These are phyloP conservation scores for Rhynchosporium agropyri DNA, from an alignment of 2,329 filamentous ascomycete species.

Conservation along the genomic window DNA sequence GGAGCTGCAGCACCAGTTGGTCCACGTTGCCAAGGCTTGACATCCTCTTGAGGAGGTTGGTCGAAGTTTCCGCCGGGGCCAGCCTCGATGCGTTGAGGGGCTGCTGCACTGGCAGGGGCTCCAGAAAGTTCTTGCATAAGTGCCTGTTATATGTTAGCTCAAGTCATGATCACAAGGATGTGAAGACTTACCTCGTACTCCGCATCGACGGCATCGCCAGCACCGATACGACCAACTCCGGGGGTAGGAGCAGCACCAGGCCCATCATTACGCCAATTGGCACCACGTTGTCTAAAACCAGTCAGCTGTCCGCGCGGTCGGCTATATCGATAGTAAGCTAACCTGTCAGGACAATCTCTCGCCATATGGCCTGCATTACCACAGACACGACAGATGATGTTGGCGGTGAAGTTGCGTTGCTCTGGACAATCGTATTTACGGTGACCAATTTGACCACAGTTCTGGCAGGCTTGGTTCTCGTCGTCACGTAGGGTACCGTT, in stretches of 20 bases:
- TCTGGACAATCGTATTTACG: constrained; percentile 99
- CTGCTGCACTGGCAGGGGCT: constrained; percentile 56
- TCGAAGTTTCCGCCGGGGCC: constrained; percentile 66
- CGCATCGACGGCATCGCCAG: constrained; percentile 83
- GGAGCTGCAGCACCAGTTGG: constrained; percentile 83
- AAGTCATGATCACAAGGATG: neutral
- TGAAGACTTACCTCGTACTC: constrained; percentile 81
- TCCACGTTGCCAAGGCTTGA: constrained; percentile 86
- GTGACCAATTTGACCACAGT: constrained; percentile 98
- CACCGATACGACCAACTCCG: constrained; percentile 66
- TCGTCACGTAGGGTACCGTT: constrained; percentile 99
- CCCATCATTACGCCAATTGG: constrained; percentile 86
- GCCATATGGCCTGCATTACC: constrained; percentile 99
- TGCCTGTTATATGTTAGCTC: constrained; percentile 61
- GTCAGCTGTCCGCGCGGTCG: constrained; percentile 26
- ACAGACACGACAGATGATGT: constrained; percentile 97
- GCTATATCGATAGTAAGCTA: constrained; percentile 11
- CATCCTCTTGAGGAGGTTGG: constrained; percentile 55
- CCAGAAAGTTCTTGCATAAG: constrained; percentile 97
- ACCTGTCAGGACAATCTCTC: constrained; percentile 90
- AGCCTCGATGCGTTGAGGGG: constrained; percentile 83
- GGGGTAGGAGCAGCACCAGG: constrained; percentile 51
- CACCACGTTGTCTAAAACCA: constrained; percentile 67
- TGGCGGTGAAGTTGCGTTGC: constrained; percentile 97
- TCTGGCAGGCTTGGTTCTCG: constrained; percentile 99